Evolutionary conservation across 345 rosid genomes (phyloP).

Genomic region (Gossypium sturtianum): DNA sequence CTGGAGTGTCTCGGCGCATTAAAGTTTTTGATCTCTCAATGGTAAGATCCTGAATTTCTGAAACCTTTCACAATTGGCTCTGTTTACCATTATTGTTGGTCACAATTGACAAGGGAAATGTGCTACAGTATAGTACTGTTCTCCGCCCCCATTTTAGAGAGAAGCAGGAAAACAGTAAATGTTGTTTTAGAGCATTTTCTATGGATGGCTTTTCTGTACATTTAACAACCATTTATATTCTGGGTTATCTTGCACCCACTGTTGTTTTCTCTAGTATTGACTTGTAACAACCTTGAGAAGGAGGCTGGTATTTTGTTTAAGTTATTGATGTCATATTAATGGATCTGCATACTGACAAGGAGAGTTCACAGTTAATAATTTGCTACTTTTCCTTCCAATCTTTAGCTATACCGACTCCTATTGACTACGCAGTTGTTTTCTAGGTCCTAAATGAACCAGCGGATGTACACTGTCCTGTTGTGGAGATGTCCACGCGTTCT

Average conservation of each 20-base stretch:
- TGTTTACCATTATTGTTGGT: not conserved
- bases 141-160: not conserved
- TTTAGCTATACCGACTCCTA: not conserved
- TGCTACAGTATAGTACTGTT: not conserved
- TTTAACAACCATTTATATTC: not conserved
- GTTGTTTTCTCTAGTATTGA: not conserved
- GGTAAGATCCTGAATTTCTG: slow-evolving; percentile 38
- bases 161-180: not conserved
- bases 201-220: not conserved
- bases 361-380: not conserved
- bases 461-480: slow-evolving; percentile 80
- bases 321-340: not conserved
- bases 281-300: not conserved
- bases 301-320: slow-evolving; percentile 2
- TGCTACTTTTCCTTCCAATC: not conserved
- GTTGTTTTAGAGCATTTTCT: not conserved
- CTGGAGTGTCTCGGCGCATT: slow-evolving; percentile 94
- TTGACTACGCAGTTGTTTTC: slow-evolving; percentile 16
- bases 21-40: slow-evolving; percentile 90
- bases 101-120: not conserved
- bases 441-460: slow-evolving; percentile 80
- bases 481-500: slow-evolving; percentile 95
- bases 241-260: not conserved
- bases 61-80: not conserved
- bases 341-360: not conserved